Conservation (phyloP, 1,284 basidiomycete species). For the Neolentinus lepideus region DNA sequence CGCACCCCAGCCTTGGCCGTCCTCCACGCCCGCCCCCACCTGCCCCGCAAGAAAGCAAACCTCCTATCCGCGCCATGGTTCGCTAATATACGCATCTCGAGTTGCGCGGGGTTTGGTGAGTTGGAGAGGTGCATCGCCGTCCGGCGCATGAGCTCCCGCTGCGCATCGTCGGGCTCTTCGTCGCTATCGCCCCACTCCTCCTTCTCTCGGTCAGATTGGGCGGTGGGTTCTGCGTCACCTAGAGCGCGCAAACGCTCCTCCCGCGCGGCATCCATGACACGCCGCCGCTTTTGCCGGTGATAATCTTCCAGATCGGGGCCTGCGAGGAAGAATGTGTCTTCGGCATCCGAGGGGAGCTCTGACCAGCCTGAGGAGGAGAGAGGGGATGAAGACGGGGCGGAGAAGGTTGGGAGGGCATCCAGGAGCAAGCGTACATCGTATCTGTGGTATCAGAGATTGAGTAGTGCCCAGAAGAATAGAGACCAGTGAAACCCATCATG, state of each 20-base stretch:
- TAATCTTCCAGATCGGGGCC: constrained; percentile 62
- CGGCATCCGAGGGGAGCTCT: constrained; percentile 74
- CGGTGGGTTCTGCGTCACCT: constrained; percentile 16
- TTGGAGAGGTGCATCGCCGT: constrained; percentile 62
- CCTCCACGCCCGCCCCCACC: constrained; percentile 63
- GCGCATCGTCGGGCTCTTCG: constrained; percentile 66
- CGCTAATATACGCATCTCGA: constrained; percentile 84
- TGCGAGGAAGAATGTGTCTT: constrained; percentile 75
- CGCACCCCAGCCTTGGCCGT: constrained; percentile 36
- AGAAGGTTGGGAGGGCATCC: constrained; percentile 32
- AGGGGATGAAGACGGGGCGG: constrained; percentile 9
- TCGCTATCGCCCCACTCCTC: constrained; percentile 64
- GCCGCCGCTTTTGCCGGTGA: constrained; percentile 55
- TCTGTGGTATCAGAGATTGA: constrained; percentile 31
- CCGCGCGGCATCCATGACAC: constrained; percentile 49
- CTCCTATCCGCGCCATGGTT: constrained; percentile 67
- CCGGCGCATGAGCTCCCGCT: constrained; percentile 64
- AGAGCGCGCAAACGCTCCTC: constrained; percentile 60
- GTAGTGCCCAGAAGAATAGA: constrained; percentile 6
- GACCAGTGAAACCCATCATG: constrained; percentile 6
- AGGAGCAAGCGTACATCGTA: constrained; percentile 76
- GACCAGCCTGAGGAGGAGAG: constrained; percentile 65
- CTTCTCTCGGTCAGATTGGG: constrained; percentile 21
- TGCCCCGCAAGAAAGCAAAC: constrained; percentile 75
- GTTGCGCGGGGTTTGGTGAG: constrained; percentile 68